Evolutionary conservation across 2,329 filamentous ascomycete genomes (phyloP).

Genomic region (Exophiala mesophila): DNA sequence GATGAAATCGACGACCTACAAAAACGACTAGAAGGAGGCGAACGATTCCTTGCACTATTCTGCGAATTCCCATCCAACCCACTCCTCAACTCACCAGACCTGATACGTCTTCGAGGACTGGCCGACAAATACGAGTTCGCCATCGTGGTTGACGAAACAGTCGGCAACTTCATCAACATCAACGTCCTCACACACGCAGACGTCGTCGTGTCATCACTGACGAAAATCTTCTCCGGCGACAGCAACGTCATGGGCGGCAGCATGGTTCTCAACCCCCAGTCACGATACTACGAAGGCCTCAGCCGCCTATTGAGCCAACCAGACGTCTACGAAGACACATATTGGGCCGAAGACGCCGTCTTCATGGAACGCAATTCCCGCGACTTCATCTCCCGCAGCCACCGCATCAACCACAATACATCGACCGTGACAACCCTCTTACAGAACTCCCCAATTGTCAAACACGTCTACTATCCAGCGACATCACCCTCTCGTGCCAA

Average conservation of each 20-base stretch:
- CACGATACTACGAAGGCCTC: conserved; percentile 62
- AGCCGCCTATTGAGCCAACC: conserved; percentile 60
- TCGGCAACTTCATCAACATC: conserved; percentile 93
- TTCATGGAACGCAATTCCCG: conserved; percentile 96
- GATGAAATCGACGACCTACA: conserved; percentile 83
- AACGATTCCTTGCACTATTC: conserved; percentile 77
- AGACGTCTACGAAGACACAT: conserved; percentile 69
- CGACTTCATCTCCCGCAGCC: conserved; percentile 78
- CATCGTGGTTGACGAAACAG: conserved; percentile 90
- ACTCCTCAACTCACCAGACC: conserved; percentile 75
- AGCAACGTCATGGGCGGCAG: conserved; percentile 97
- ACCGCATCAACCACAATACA: conserved; percentile 78
- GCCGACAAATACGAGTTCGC: conserved; percentile 83
- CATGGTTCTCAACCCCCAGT: conserved; percentile 58
- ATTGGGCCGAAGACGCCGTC: conserved; percentile 89
- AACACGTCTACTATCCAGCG: conserved; percentile 82
- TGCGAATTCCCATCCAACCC: conserved; percentile 96
- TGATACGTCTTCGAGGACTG: conserved; percentile 71
- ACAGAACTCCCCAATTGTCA: conserved; percentile 58
- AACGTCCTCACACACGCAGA: conserved; percentile 87
- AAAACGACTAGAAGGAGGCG: conserved; percentile 61
- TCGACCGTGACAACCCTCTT: conserved; percentile 76
- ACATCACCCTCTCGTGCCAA: conserved; percentile 61
- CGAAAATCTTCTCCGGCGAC: conserved; percentile 95
- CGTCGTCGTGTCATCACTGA: conserved; percentile 88